Evolutionary conservation across 1,284 basidiomycete species (phyloP).

Genomic region (Boletus semigastroideus): DNA sequence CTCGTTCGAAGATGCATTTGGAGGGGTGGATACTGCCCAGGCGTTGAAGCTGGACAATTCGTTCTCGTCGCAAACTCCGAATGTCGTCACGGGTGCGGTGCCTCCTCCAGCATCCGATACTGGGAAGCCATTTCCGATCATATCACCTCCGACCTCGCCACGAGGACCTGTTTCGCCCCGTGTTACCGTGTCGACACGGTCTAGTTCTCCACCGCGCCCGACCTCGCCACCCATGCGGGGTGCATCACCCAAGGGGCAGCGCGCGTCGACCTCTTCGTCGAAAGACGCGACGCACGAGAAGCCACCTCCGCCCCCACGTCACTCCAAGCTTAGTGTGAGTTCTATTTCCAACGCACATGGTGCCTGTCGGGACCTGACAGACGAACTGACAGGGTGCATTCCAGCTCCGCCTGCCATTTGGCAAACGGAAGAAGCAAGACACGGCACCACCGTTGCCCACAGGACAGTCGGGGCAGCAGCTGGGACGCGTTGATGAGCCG

Average conservation of each 20-base stretch:
- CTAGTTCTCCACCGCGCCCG: slow-evolving; percentile 45
- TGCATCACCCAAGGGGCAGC: slow-evolving; percentile 52
- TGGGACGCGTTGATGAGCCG: slow-evolving; percentile 50
- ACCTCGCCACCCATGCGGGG: slow-evolving; percentile 52
- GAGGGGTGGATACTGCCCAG: slow-evolving; percentile 45
- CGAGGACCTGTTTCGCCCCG: slow-evolving; percentile 36
- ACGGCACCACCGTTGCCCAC: slow-evolving; percentile 46
- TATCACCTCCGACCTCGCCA: slow-evolving; percentile 38
- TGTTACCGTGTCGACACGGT: slow-evolving; percentile 30
- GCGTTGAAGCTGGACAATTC: slow-evolving; percentile 43
- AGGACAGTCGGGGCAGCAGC: slow-evolving; percentile 40
- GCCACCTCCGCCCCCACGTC: slow-evolving; percentile 47
- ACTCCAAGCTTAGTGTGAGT: slow-evolving; percentile 75
- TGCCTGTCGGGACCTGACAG: not conserved
- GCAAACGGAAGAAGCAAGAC: slow-evolving; percentile 69
- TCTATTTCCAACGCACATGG: slow-evolving; percentile 5
- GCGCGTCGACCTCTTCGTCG: slow-evolving; percentile 55
- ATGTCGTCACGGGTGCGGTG: slow-evolving; percentile 25
- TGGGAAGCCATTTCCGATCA: slow-evolving; percentile 24
- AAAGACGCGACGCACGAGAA: slow-evolving; percentile 51
- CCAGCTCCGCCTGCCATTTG: slow-evolving; percentile 77
- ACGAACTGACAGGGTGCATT: slow-evolving; percentile 11
- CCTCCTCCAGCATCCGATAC: slow-evolving; percentile 28
- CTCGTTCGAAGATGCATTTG: slow-evolving; percentile 63
- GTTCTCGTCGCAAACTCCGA: slow-evolving; percentile 30